Percentiles rank a stretch among this genome's conserved stretches.
phyloP scores from a whole-genome alignment of 768 basidiomycete species.

The Leccinum disarticulatum region DNA sequence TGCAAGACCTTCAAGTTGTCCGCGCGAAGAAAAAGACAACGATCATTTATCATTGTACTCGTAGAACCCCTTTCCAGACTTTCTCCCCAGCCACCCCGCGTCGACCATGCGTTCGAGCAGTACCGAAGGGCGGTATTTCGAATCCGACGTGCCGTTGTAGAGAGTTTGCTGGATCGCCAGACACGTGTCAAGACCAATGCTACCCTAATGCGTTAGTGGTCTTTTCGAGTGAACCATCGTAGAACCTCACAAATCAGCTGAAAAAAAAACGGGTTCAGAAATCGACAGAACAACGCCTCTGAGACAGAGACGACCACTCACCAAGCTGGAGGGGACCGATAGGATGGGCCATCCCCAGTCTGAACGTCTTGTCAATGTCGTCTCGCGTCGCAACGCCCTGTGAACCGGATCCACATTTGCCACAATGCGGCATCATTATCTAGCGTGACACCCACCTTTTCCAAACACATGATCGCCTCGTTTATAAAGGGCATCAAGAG shows the following conservation, averaged over 20 bases:
- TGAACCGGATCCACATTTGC: neutral
- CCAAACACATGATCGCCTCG: slow-evolving; percentile 93
- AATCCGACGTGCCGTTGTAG: slow-evolving; percentile 86
- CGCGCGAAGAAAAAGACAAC: neutral
- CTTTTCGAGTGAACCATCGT: neutral
- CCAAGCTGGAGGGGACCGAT: slow-evolving; percentile 94
- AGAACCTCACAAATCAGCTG: slow-evolving; percentile 34
- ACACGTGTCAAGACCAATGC: slow-evolving; percentile 98
- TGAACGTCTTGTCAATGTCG: slow-evolving; percentile 93
- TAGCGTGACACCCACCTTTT: slow-evolving; percentile 54
- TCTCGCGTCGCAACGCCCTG: slow-evolving; percentile 90
- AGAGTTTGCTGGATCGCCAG: slow-evolving; percentile 90
- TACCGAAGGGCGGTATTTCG: slow-evolving; percentile 90
- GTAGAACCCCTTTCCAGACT: slow-evolving; percentile 94
- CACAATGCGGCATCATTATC: neutral
- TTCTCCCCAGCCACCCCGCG: slow-evolving; percentile 90
- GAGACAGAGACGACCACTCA: slow-evolving; percentile 22
- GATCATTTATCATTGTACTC: slow-evolving; percentile 54
- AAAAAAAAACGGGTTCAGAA: slow-evolving; percentile 6
- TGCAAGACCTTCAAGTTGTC: neutral
- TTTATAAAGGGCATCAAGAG: slow-evolving; percentile 97
- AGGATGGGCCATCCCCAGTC: slow-evolving; percentile 91
- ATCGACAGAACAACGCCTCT: neutral
- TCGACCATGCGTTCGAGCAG: slow-evolving; percentile 95
- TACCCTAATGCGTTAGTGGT: slow-evolving; percentile 26